A percentile compares a stretch with the other conserved stretches of the same genome.
phyloP scores from a whole-genome alignment of 768 basidiomycete genomes.

The Coprinopsis sp. region DNA sequence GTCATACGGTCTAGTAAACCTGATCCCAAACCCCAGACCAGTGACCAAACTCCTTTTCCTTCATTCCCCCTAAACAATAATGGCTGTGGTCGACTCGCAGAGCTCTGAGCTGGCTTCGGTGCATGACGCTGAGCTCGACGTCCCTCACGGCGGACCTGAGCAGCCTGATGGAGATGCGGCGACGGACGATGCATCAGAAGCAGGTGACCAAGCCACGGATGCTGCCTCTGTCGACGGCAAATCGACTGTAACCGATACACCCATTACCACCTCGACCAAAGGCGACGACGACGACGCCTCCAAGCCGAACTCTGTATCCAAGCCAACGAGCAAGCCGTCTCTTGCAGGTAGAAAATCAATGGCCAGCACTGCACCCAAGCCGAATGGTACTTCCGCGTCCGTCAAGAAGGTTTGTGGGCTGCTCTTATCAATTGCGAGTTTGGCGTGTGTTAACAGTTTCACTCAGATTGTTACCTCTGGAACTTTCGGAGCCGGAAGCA shows the following conservation, averaged over 20 bases:
- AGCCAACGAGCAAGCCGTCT: slow-evolving; percentile 21
- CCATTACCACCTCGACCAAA: slow-evolving; percentile 7
- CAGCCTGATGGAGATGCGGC: slow-evolving; percentile 13
- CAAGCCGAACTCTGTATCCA: slow-evolving; percentile 19
- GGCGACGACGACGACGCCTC: slow-evolving; percentile 9
- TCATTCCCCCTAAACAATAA: slow-evolving; percentile 15
- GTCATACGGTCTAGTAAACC: too few relatives aligned
- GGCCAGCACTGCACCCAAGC: slow-evolving; percentile 40
- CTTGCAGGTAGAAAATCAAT: slow-evolving; percentile 30
- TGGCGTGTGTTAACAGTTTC: slow-evolving; percentile 2
- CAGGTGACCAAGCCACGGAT: slow-evolving; percentile 20
- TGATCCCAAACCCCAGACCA: too few relatives aligned
- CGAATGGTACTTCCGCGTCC: slow-evolving; percentile 42
- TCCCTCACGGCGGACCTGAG: slow-evolving; percentile 30
- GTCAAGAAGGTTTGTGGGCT: slow-evolving; percentile 59
- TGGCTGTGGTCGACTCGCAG: slow-evolving; percentile 25
- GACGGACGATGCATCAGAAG: slow-evolving; percentile 14
- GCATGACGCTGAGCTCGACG: slow-evolving; percentile 17
- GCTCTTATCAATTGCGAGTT: slow-evolving; percentile 9
- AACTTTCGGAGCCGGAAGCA: slow-evolving; percentile 56
- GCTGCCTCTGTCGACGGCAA: slow-evolving; percentile 12
- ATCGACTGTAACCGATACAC: slow-evolving; percentile 7
- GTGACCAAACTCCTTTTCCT: slow-evolving; percentile 7
- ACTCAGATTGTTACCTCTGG: slow-evolving; percentile 61
- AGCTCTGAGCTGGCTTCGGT: slow-evolving; percentile 11